Evolutionary conservation across 371 early-diverging fungal species (phyloP), one percentile per base, ranked within the genome.

Genomic region (Apophysomyces sp.): DNA sequence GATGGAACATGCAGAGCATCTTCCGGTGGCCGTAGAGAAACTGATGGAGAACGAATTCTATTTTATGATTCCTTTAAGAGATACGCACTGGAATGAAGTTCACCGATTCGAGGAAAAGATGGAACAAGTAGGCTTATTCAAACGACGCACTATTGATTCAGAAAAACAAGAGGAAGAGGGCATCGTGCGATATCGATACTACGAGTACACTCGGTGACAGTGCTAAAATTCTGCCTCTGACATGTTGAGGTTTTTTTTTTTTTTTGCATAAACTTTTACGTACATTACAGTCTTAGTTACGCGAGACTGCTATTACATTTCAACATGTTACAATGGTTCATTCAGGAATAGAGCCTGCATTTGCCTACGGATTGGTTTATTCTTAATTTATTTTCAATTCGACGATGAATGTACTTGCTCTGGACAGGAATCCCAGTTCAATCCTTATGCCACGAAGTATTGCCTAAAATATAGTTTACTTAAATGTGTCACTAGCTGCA

Each of bases 11-110:
- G 78, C 78, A 36, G 68, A 76, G 24, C 52, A 73, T 63, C 40
- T 80, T 15, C 81, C 78, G 27, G 58, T 69, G 8, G 78, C 77
- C 4, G 68, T 77, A 12, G 62, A 73, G 15, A 67, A 71, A 53
- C 57, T 77, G 16, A 71, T 74, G 71, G 68, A 69, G 36, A 61
- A 76, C 12, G 76, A 65, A 12, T 74, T 76, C 58, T 72, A 76
- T 55, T 80, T 80, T 36, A 73, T 80, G 76, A 77, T 76, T 52
- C 81, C 81, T 2, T 52, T 80, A 11, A 65, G 81, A 49, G 61
- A 58, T 8, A 73, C 76, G 12, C 78, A 80, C 49, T 66, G 65
- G 58, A 57, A 66, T 32, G 78, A 80, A 64, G 78, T 80, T 1
- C 16, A 56, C 16, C 66, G 61, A 15, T 80, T 80, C 62, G 76